Evolutionary conservation across 2,329 filamentous ascomycete species (phyloP), one percentile per base, ranked within the genome.

Genomic region (Colletotrichum sp.): DNA sequence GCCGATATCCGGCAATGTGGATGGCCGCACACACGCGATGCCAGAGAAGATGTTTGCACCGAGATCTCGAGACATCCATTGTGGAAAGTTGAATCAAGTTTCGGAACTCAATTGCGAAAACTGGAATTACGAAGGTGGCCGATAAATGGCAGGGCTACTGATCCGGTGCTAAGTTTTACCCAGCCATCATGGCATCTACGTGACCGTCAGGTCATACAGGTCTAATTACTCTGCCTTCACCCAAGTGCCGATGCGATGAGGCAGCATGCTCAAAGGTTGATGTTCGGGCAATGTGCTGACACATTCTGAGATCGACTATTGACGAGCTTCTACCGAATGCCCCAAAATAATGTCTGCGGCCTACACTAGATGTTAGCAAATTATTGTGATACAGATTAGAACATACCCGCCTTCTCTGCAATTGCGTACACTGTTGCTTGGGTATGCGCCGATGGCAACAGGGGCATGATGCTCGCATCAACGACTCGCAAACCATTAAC

Each of bases 381-480:
- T 3, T 22, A 8, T 10, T 12, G 5, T 9, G 8, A 1, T 7
- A 5, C 2, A 12, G 7, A 43, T 4, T 8, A 4, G 9, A 13
- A 10, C 4, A 55, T 61, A 30, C 27, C 13, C 8, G 71, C 77
- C 74, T 77, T 79, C 22, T 78, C 74, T 5, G 77, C 77, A 60
- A 78, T 69, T 4, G 70, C 74, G 56, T 78, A 75, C 4, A 78
- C 76, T n/a, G 73, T 76, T 25, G 73, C 69, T 61, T 78, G 76
- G 16, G 70, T 78, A 36, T 74, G 76, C 13, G 76, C 74, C 22
- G 76, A 77, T 13, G 75, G 70, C 22, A 74, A n/a, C 16, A 76
- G 70, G 7, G 78, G 78, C 70, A 79, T 78, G 32, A 78, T 76
- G 15, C 76, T 77, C 5, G 74, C 78, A 65, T 78, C 78, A 10